Percentiles rank a stretch among this genome's conserved stretches.
phyloP scores from a whole-genome alignment of 139 green algal genomes.

The Medakamo hakoo region DNA sequence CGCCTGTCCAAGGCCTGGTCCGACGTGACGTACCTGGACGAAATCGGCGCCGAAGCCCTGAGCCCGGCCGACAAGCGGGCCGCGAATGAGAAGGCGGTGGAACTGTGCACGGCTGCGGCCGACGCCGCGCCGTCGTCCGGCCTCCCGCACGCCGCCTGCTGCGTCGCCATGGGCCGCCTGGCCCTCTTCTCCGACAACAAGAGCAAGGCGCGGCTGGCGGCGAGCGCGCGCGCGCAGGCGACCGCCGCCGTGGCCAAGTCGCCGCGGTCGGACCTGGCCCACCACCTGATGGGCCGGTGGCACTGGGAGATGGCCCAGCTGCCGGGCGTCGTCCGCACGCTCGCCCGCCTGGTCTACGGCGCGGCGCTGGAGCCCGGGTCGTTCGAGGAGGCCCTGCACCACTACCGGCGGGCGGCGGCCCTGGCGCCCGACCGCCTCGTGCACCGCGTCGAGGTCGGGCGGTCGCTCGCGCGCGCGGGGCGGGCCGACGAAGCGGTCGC shows the following conservation, averaged over 20 bases:
- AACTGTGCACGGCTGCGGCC: neutral
- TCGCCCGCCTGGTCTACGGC: constrained; percentile 44
- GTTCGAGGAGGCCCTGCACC: constrained; percentile 30
- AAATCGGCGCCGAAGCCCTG: neutral
- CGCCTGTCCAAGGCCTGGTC: neutral
- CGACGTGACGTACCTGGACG: neutral
- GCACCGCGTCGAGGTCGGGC: constrained; percentile 49
- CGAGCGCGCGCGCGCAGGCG: constrained; percentile 33
- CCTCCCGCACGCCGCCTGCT: neutral
- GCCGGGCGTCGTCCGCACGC: constrained; percentile 35
- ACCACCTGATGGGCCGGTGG: constrained; percentile 64
- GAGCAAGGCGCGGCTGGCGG: constrained; percentile 44
- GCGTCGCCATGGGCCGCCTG: constrained; percentile 37
- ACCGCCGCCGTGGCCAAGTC: constrained; percentile 25
- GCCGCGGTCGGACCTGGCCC: constrained; percentile 43
- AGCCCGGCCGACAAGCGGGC: neutral
- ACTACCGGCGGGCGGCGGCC: constrained; percentile 29
- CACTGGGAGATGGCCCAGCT: constrained; percentile 51
- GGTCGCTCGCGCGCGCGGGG: constrained; percentile 18
- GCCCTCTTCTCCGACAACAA: constrained; percentile 54
- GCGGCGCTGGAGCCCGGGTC: constrained; percentile 31
- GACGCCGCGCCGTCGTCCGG: no score
- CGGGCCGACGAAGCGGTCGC: constrained; percentile 13
- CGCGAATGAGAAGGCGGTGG: neutral
- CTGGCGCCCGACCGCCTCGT: constrained; percentile 40